Percentiles rank a stretch among this genome's conserved stretches.
phyloP scores from a whole-genome alignment of 2,329 filamentous ascomycete genomes.

The Didymella pinodella region DNA sequence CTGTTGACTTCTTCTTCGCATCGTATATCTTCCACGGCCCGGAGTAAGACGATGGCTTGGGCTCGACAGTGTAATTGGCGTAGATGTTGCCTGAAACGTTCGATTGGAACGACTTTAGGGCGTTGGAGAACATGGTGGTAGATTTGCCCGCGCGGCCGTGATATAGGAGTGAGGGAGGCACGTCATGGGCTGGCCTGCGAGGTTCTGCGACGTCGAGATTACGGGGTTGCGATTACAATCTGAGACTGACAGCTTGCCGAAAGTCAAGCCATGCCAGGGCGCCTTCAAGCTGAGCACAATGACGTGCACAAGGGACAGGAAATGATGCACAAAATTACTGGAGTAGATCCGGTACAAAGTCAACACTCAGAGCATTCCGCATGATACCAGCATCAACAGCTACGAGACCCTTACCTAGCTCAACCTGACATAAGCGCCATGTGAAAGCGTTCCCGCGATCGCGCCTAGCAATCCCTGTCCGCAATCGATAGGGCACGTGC shows the following conservation, averaged over 20 bases:
- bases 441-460: slow-evolving; percentile 11
- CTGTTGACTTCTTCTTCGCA: slow-evolving; percentile 94
- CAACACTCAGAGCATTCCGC: slow-evolving; percentile 2
- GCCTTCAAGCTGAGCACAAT: slow-evolving; percentile 11
- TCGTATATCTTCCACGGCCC: slow-evolving; percentile 98
- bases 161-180: slow-evolving; percentile 25
- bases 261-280: slow-evolving; percentile 29
- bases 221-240: slow-evolving; percentile 25
- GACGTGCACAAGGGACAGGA: not conserved
- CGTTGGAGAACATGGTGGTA: slow-evolving; percentile 80
- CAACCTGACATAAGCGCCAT: slow-evolving; percentile 13
- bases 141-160: slow-evolving; percentile 38
- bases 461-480: not conserved
- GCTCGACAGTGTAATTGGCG: slow-evolving; percentile 85
- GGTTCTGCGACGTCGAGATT: slow-evolving; percentile 24
- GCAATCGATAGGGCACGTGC: slow-evolving; percentile 21
- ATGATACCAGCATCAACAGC: not conserved
- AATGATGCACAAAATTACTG: not conserved
- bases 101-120: slow-evolving; percentile 90
- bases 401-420: slow-evolving; percentile 9
- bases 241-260: slow-evolving; percentile 33
- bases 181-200: slow-evolving; percentile 42
- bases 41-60: slow-evolving; percentile 77
- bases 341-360: too few species aligned
- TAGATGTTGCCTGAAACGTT: slow-evolving; percentile 95